Base-by-base conservation (phyloP, 257 asterid species). In the Scutellaria minor region DNA sequence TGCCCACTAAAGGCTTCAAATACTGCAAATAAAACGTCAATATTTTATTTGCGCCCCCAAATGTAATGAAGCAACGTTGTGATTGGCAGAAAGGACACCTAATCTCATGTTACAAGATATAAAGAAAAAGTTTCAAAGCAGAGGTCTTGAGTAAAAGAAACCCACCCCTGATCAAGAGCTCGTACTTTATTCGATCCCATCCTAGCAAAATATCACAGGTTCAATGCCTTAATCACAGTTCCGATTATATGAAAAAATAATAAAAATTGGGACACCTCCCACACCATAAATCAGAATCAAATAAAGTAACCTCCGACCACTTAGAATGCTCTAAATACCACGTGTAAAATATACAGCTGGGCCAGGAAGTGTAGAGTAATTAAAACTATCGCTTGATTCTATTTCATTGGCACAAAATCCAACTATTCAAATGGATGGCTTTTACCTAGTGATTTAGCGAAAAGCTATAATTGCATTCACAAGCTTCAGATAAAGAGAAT, bases 391-490 rank as follows among this genome's bases (percentile, higher is more conserved):
- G 11, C 46, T 70, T 1, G 31, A 41, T 70, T 27, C 66, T n/a
- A 70, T 31, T 46, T 44, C 39, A 57, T 14, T 13, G 45, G 22
- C 66, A 20, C 74, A 55, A 56, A 63, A 13, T 39, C 15, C 48
- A 41, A 13, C 7, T 41, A 54, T 24, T 64, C 57, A 54, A 72
- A 41, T 14, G 47, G 10, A 53, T 1, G 41, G 22, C 45, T 47
- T 12, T 6, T 15, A 50, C 40, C 8, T 52, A 13, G 50, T n/a
- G 54, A 61, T 11, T 35, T 9, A 39, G 62, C 68, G 4, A 39
- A 72, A 2, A 71, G 12, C 57, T 35, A 37, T 48, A 71, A 8
- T 27, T 1, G 41, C 67, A 39, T 14, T 1, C 44, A 7, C 44
- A 31, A 57, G 64, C 9, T 22, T 6, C 41, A 47, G n/a, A 5